phyloP scores from a whole-genome alignment of 2,329 filamentous ascomycete genomes.

The Colletotrichum coccodes region DNA sequence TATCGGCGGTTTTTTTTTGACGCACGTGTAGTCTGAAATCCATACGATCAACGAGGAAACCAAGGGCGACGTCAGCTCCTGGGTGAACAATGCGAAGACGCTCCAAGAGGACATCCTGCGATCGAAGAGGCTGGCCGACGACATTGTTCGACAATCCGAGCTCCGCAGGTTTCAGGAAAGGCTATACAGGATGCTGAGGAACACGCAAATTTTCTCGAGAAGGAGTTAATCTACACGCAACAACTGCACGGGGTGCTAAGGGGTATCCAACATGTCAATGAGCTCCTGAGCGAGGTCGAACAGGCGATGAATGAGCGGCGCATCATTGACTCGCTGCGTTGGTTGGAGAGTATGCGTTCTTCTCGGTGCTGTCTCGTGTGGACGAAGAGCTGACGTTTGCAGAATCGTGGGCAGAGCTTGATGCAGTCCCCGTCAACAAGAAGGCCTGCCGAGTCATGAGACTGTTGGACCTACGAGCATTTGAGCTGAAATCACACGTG shows the following conservation, averaged over 20 bases:
- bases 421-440: conserved; percentile 68
- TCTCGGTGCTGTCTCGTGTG: too few species aligned
- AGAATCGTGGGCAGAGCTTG: conserved; percentile 69
- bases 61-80: conserved; percentile 82
- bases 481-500: conserved; percentile 73
- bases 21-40: conserved; percentile 69
- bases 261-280: conserved; percentile 66
- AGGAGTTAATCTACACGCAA: conserved; percentile 68
- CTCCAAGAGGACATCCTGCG: conserved; percentile 87
- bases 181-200: conserved; percentile 62
- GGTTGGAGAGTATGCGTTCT: conserved; percentile 62
- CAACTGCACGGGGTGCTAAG: conserved; percentile 63
- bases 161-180: conserved; percentile 63
- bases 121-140: conserved; percentile 81
- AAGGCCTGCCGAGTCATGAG: conserved; percentile 70
- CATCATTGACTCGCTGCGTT: conserved; percentile 65
- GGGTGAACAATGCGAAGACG: conserved; percentile 86
- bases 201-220: conserved; percentile 65
- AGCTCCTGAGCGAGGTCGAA: conserved; percentile 71
- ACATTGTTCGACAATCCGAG: conserved; percentile 84
- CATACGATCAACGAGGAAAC: conserved; percentile 80
- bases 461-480: conserved; percentile 72
- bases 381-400: conserved; percentile 37
- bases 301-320: conserved; percentile 62
- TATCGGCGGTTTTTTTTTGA: neutral